Conservation (phyloP, 2,329 filamentous ascomycete genomes). For the Chaetomium sp. region DNA sequence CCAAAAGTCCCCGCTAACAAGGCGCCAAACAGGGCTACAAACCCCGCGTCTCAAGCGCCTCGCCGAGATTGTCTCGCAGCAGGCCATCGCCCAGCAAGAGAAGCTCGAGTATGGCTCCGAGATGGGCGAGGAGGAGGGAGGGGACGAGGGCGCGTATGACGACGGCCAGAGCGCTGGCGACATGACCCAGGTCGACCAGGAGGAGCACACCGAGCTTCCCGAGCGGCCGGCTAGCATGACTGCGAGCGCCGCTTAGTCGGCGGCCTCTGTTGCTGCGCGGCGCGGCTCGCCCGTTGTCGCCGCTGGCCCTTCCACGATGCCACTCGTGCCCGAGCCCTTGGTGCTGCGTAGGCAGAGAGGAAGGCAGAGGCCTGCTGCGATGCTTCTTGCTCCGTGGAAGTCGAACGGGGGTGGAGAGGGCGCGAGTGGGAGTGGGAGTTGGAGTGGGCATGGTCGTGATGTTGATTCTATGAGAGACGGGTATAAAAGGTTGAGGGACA, state of each 20-base stretch:
- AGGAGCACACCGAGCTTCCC: background rate
- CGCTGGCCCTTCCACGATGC: constrained; percentile 14
- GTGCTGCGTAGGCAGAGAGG: constrained; percentile 30
- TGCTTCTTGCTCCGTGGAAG: constrained; percentile 34
- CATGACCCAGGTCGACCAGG: constrained; percentile 28
- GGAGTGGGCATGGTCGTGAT: constrained; percentile 2
- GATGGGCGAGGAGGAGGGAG: constrained; percentile 43
- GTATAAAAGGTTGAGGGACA: constrained; percentile 21
- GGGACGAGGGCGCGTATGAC: constrained; percentile 39
- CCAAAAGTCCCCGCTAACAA: background rate
- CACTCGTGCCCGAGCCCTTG: background rate
- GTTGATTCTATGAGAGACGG: background rate
- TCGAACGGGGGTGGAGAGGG: constrained; percentile 10
- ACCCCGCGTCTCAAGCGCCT: constrained; percentile 91
- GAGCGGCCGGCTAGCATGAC: constrained; percentile 13
- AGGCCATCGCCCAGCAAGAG: constrained; percentile 94
- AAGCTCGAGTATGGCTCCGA: constrained; percentile 67
- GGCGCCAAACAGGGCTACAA: constrained; percentile 74
- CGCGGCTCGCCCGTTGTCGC: constrained; percentile 22
- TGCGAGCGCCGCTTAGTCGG: constrained; percentile 42
- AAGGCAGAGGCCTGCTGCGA: constrained; percentile 35
- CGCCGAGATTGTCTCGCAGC: constrained; percentile 96
- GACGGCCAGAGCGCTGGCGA: constrained; percentile 20
- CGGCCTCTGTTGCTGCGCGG: constrained; percentile 29
- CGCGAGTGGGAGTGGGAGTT: background rate